Conservation (phyloP, 2,329 filamentous ascomycete genomes). For the Canariomyces notabilis region DNA sequence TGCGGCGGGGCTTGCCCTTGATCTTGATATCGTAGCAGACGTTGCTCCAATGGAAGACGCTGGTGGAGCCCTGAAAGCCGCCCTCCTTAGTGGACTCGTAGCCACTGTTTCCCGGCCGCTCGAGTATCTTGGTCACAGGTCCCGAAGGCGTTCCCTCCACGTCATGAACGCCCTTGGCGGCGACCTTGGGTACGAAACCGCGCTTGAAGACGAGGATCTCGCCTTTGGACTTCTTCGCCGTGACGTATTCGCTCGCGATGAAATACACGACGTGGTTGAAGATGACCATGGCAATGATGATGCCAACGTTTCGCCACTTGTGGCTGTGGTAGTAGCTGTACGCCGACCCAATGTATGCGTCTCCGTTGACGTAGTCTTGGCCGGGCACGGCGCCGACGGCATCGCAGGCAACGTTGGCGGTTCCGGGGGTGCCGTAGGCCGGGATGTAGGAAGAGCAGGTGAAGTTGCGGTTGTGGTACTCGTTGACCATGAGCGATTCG, state of each 20-base stretch:
- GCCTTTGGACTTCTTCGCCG: background rate
- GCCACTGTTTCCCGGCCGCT: too few relatives aligned
- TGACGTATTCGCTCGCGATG: constrained; percentile 28
- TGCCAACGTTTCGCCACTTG: constrained; percentile 48
- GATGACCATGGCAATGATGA: constrained; percentile 43
- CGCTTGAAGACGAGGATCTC: constrained; percentile 3
- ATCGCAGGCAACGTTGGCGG: too few relatives aligned
- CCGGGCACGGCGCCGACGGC: constrained; percentile 43
- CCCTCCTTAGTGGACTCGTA: constrained; percentile 39
- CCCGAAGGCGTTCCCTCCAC: background rate
- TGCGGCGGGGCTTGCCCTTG: constrained; percentile 63
- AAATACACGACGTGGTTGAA: constrained; percentile 42
- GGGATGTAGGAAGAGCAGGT: too few relatives aligned
- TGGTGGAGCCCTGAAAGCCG: constrained; percentile 15
- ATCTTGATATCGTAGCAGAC: constrained; percentile 69
- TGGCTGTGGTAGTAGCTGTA: constrained; percentile 43
- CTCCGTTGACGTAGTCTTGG: constrained; percentile 37
- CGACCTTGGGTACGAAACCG: too few relatives aligned
- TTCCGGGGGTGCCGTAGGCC: too few relatives aligned
- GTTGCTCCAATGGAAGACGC: constrained; percentile 72
- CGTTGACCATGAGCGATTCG: constrained; percentile 40
- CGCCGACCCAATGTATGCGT: constrained; percentile 37
- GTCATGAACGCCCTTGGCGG: too few relatives aligned
- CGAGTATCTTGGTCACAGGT: background rate
- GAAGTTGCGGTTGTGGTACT: constrained; percentile 25